Percentiles rank a stretch among this genome's conserved stretches.
Evolutionary conservation across 1,284 basidiomycete genomes (phyloP).

Genomic region (Fomitopsis pinicola): DNA sequence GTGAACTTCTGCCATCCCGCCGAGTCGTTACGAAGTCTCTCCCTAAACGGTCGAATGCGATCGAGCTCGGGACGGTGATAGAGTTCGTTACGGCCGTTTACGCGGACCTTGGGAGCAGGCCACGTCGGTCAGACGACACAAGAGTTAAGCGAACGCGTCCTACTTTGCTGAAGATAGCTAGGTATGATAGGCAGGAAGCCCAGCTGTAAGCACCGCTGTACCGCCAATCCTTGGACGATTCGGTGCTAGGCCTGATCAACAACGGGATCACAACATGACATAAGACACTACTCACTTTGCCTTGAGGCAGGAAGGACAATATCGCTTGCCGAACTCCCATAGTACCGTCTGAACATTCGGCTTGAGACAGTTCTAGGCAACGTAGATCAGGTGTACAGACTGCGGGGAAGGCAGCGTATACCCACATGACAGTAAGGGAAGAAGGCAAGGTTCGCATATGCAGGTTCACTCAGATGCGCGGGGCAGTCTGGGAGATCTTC

Average conservation of each 20-base stretch:
- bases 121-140: background rate
- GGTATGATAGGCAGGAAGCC: background rate
- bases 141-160: too few species aligned
- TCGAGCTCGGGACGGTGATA: background rate
- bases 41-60: background rate
- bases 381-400: background rate
- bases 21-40: background rate
- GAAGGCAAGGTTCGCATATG: conserved; percentile 26
- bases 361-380: background rate
- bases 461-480: conserved; percentile 28
- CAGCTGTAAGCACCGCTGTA: background rate
- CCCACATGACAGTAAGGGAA: conserved; percentile 11
- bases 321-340: conserved; percentile 1
- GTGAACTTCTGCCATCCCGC: background rate
- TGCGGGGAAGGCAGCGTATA: background rate
- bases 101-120: background rate
- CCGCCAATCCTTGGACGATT: background rate
- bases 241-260: too few species aligned
- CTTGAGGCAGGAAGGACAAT: background rate
- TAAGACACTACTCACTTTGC: background rate
- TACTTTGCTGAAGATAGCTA: background rate
- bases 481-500: conserved; percentile 25
- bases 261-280: background rate
- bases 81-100: background rate
- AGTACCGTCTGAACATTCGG: background rate